A percentile compares a stretch with the other conserved stretches of the same genome.
phyloP scores from a whole-genome alignment of 2,329 filamentous ascomycete species.

The Colletotrichum liriopes region DNA sequence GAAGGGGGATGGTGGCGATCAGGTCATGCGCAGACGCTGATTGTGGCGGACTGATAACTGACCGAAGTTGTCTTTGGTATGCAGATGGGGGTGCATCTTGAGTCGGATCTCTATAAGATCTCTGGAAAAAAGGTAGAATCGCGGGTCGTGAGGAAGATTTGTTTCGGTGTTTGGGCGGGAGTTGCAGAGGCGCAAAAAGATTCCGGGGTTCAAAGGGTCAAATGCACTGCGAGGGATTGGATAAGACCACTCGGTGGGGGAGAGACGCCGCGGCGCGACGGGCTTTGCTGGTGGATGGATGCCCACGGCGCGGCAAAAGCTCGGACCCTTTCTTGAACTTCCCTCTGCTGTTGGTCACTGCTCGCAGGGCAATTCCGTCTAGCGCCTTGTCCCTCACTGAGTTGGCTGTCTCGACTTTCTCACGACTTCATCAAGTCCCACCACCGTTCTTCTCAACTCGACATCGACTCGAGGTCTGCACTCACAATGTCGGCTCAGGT shows the following conservation, averaged over 20 bases:
- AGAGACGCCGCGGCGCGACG: constrained; percentile 14
- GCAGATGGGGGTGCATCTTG: constrained; percentile 95
- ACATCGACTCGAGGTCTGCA: background rate
- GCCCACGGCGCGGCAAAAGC: constrained; percentile 33
- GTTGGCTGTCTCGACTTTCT: background rate
- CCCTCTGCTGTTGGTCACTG: constrained; percentile 28
- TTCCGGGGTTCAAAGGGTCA: constrained; percentile 26
- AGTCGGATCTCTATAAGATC: background rate
- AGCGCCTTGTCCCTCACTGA: constrained; percentile 12
- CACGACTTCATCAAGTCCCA: constrained; percentile 15
- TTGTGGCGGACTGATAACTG: constrained; percentile 46
- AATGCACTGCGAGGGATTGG: constrained; percentile 34
- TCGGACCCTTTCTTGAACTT: constrained; percentile 42
- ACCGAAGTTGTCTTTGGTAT: constrained; percentile 94
- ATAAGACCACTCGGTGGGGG: constrained; percentile 26
- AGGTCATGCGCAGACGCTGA: background rate
- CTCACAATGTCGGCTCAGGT: constrained; percentile 66
- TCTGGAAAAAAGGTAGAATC: background rate
- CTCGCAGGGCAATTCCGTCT: constrained; percentile 2
- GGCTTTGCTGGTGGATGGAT: constrained; percentile 9
- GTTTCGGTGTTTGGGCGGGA: constrained; percentile 1
- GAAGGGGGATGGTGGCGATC: background rate
- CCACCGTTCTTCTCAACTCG: background rate
- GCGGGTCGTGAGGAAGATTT: background rate
- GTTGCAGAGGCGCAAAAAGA: constrained; percentile 24